A percentile compares a stretch with the other conserved stretches of the same genome.
Conservation (phyloP, 192 early-diverging fungal species). For the Dissophora globulifera region DNA sequence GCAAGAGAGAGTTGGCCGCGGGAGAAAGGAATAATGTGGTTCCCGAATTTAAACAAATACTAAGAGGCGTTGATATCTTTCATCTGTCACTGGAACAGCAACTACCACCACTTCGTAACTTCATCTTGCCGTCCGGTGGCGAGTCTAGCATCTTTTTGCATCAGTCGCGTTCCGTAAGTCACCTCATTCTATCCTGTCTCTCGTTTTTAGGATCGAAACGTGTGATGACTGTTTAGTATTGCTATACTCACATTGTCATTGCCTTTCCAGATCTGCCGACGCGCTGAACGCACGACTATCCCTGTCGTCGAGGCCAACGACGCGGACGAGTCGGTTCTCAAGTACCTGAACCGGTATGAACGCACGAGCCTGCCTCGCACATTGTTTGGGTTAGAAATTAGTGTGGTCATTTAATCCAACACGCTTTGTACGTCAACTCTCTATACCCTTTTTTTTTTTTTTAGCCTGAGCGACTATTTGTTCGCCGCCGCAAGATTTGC, state of each 20-base stretch:
- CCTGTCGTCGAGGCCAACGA: slow-evolving; percentile 69
- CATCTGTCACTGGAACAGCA: too few relatives aligned
- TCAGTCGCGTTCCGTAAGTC: slow-evolving; percentile 76
- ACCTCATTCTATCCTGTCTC: too few relatives aligned
- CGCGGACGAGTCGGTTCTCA: slow-evolving; percentile 68
- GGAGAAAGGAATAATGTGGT: not conserved
- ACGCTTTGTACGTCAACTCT: too few relatives aligned
- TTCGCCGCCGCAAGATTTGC: slow-evolving; percentile 89
- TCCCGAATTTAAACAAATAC: too few relatives aligned
- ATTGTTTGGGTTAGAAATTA: too few relatives aligned
- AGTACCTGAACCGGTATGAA: slow-evolving; percentile 76
- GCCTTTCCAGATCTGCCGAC: slow-evolving; percentile 66
- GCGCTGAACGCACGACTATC: slow-evolving; percentile 86
- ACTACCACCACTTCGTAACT: slow-evolving; percentile 55
- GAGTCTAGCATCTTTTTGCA: slow-evolving; percentile 83
- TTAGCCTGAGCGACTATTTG: slow-evolving; percentile 85
- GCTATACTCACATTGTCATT: too few relatives aligned
- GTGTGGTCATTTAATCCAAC: too few relatives aligned
- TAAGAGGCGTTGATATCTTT: too few relatives aligned
- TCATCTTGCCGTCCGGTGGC: slow-evolving; percentile 82
- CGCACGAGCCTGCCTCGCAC: too few relatives aligned
- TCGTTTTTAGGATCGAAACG: too few relatives aligned
- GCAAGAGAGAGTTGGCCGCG: not conserved
- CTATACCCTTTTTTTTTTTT: not conserved
- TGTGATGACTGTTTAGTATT: not conserved